Base-by-base conservation (phyloP, 2,329 filamentous ascomycete genomes). In the Reticulascus tulasneorum region DNA sequence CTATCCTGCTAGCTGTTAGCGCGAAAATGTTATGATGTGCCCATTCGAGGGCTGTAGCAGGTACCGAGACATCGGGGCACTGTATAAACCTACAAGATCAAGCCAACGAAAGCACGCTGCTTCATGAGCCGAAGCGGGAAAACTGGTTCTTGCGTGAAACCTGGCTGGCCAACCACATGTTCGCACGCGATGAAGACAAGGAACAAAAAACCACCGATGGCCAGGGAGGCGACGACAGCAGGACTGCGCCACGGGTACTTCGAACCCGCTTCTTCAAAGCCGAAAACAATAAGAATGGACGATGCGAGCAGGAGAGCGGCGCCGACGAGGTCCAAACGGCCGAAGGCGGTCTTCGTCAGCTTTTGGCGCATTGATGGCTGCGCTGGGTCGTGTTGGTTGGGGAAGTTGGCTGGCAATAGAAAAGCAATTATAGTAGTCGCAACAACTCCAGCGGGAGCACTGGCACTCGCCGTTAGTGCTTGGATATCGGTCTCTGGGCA, bases 201-300 rank as follows among this genome's bases (percentile, higher is more conserved):
- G 29, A 52, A 52, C 3, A 51, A 38, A 16, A 56, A 34, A 12
- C 46, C 51, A 10, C 60, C 62, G 5, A 56, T 6, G 22, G 53
- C 37, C 32, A 9, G 53, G 3, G 52, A 54, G 9, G 50, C 43
- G 5, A 69, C 54, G 5, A 72, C 58, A 6, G 58, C 42, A 1
- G 55, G 53, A 27, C 60, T 65, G 7, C 42, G 49, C 69, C 69
- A 74, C 4, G 60, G 45, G 33, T 65, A 69, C 6, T 52, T 52
- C 13, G 57, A 47, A 6, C 68, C 67, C 6, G 53, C 67, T 42
- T 69, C 57, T 29, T 73, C 61, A 11, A 73, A 52, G 2, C 61
- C 66, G 24, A 68, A 64, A 12, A 71, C 60, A n/a, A 73, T 46
- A 4, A 72, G 53, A 4, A 67, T 58, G 0, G 66, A 67, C 4